A percentile compares a stretch with the other conserved stretches of the same genome.
Evolutionary conservation across 768 basidiomycete species (phyloP).

Genomic region (Serendipita indica): DNA sequence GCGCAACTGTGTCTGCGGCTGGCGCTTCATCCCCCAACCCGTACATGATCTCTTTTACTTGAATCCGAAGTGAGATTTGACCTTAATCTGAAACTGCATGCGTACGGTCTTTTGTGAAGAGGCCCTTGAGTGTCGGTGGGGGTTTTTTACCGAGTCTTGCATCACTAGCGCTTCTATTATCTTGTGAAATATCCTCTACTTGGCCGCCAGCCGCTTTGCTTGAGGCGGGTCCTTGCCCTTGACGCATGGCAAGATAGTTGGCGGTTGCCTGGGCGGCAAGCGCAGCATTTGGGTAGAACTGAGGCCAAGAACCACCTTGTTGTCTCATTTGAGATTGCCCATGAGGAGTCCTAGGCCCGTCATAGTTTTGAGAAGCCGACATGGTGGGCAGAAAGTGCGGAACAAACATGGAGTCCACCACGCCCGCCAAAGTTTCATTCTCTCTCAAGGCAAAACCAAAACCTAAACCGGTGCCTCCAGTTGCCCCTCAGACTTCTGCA

Average conservation of each 20-base stretch:
- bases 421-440: constrained; percentile 60
- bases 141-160: neutral
- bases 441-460: constrained; percentile 41
- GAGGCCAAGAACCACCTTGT: neutral
- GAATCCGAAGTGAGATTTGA: neutral
- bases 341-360: neutral
- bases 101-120: constrained; percentile 73
- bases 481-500: constrained; percentile 30
- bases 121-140: constrained; percentile 53
- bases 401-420: neutral
- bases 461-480: constrained; percentile 40
- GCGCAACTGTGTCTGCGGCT: constrained; percentile 71
- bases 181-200: constrained; percentile 2
- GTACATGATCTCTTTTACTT: constrained; percentile 79
- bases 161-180: neutral
- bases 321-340: neutral
- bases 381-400: neutral
- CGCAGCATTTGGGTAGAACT: neutral
- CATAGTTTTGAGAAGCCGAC: too few species aligned
- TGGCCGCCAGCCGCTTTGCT: neutral
- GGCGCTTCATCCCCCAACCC: constrained; percentile 88
- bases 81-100: too few species aligned
- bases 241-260: neutral
- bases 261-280: neutral
- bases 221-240: neutral